Base-by-base conservation (phyloP, 768 basidiomycete species). In the Clathrus columnatus region DNA sequence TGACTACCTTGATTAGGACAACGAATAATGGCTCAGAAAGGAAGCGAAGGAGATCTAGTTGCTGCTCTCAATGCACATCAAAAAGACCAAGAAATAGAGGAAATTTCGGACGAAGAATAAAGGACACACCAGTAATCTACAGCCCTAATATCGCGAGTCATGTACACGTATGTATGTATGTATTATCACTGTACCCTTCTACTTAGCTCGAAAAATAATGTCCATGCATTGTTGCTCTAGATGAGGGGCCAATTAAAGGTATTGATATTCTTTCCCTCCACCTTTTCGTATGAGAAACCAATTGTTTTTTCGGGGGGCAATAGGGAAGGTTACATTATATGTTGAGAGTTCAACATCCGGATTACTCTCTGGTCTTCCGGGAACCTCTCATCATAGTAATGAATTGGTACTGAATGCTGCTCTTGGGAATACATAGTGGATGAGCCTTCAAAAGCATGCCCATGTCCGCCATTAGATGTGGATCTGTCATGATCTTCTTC, bases 21-120 rank as follows among this genome's bases (percentile, higher is more conserved):
- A 73, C 74, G 90, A 50, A 76, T 92, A 47, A 82, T 87, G 24
- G 77, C 83, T 36, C 86, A 91, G 65, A 87, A 87, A 60, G 87
- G 87, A 2, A 75, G 85, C 46, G 80, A 84, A 2, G 85, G 88
- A 60, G 90, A 91, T 64, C 67, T 92, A 46, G 72, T 90, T 20
- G 89, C 87, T 28, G 87, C 88, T 28, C 89, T 92, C 84, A 84
- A 79, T 36, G 89, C 87, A 1, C 80, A 88, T 64, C 82, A 84
- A 63, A 71, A 72, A 56, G 74, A 73, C 36, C 78, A 78, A 56
- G 76, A 78, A 28, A 26, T 21, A 4, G 75, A 78, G 26, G 82
- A 79, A 50, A 66, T 78, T 53, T 83, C 84, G 64, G 84, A 86
- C 51, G 83, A 85, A 56, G 81, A 83, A 58, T 79, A 68, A 72